These are phyloP conservation scores for Paspalum vaginatum DNA, from an alignment of 176 grass and related monocot genomes.

Conservation along the genomic window DNA sequence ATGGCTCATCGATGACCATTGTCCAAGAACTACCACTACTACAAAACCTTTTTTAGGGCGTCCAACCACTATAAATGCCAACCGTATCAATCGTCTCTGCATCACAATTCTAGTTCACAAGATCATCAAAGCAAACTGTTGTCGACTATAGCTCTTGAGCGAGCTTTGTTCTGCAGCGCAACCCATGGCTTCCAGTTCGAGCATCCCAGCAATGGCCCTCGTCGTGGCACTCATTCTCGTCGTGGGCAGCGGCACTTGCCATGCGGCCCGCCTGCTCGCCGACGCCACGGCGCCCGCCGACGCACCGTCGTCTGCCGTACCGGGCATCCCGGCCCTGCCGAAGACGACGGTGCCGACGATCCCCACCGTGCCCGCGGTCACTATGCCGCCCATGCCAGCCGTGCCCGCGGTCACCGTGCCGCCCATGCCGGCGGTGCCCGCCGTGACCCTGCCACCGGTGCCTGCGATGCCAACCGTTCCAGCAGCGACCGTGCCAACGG, in stretches of 20 bases:
- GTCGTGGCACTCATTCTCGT: neutral
- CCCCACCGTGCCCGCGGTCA: constrained; percentile 3
- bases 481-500: neutral
- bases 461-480: neutral
- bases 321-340: neutral
- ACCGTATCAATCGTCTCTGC: neutral
- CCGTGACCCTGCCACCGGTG: constrained; percentile 20
- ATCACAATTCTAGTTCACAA: neutral
- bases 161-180: neutral
- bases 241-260: neutral
- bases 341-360: neutral
- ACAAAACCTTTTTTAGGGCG: neutral
- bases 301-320: neutral
- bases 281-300: neutral
- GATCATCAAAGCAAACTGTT: neutral
- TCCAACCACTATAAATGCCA: constrained; percentile 25
- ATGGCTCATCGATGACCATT: neutral
- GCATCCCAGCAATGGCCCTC: neutral
- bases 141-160: neutral
- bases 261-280: constrained; percentile 43
- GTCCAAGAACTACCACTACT: neutral
- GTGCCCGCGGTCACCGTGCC: neutral
- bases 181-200: constrained; percentile 24
- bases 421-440: neutral
- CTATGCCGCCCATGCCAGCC: neutral